Conservation (phyloP, 2,329 filamentous ascomycete species). For the Colletotrichum tabaci region DNA sequence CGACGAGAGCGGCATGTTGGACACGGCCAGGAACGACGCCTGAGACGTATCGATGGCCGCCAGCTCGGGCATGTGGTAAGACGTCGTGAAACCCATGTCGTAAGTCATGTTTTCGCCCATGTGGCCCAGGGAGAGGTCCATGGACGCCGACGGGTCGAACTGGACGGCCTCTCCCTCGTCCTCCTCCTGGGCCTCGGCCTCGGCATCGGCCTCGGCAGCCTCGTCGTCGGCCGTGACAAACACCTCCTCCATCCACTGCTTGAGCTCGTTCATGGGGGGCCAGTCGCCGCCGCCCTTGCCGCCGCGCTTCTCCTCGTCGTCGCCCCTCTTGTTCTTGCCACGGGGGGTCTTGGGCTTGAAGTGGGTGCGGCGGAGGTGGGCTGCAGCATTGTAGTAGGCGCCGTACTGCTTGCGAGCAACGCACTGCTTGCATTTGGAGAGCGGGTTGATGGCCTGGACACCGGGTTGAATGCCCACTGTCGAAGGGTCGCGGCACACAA, state of each 20-base stretch:
- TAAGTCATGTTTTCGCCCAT: slow-evolving; percentile 39
- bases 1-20: slow-evolving; percentile 38
- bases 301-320: slow-evolving; percentile 65
- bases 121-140: slow-evolving; percentile 37
- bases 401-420: slow-evolving; percentile 83
- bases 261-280: slow-evolving; percentile 70
- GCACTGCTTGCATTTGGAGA: slow-evolving; percentile 89
- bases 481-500: slow-evolving; percentile 70
- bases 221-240: slow-evolving; percentile 58
- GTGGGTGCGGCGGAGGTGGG: slow-evolving; percentile 88
- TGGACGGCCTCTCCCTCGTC: slow-evolving; percentile 43
- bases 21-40: slow-evolving; percentile 30
- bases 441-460: slow-evolving; percentile 72
- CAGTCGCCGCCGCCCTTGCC: slow-evolving; percentile 69
- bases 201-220: slow-evolving; percentile 43
- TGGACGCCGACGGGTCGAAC: slow-evolving; percentile 28
- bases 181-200: slow-evolving; percentile 47
- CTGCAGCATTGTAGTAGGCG: slow-evolving; percentile 95
- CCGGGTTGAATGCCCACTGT: slow-evolving; percentile 55
- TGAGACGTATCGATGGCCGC: slow-evolving; percentile 36
- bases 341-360: slow-evolving; percentile 78
- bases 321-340: slow-evolving; percentile 56
- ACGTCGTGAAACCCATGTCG: slow-evolving; percentile 31
- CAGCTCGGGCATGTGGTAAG: slow-evolving; percentile 37
- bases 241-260: slow-evolving; percentile 73